These are phyloP conservation scores for Hirsutella thompsonii DNA, from an alignment of 2,329 filamentous ascomycete genomes.

Conservation along the genomic window DNA sequence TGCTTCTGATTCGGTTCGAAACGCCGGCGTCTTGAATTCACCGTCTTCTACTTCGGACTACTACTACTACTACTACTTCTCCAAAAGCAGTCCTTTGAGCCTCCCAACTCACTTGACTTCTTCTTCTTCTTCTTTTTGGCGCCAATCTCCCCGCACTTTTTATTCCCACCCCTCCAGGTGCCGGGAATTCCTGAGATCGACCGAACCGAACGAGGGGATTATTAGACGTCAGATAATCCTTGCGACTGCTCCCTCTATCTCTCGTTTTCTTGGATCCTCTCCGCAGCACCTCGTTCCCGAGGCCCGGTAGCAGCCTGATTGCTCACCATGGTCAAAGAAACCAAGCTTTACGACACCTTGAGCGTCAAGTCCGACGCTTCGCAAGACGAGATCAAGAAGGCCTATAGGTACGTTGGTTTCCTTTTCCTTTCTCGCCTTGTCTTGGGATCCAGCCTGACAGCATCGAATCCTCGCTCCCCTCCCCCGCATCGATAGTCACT, in stretches of 20 bases:
- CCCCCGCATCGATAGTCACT: neutral
- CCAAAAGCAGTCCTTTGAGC: no score
- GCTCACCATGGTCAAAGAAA: constrained; percentile 76
- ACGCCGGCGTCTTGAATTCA: no score
- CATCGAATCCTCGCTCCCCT: constrained; percentile 20
- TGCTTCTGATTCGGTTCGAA: no score
- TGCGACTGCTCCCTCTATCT: neutral
- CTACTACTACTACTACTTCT: neutral
- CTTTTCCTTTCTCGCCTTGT: neutral
- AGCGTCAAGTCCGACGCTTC: constrained; percentile 65
- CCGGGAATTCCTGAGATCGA: no score
- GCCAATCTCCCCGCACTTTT: neutral
- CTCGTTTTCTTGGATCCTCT: neutral
- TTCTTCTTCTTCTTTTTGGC: no score
- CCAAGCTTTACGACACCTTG: constrained; percentile 85
- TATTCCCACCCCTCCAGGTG: neutral
- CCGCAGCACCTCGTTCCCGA: neutral
- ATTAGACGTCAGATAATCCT: no score
- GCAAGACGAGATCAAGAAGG: constrained; percentile 96
- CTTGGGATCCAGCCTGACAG: neutral
- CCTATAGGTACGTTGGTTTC: constrained; percentile 54
- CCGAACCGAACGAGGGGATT: no score
- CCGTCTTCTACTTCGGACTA: neutral
- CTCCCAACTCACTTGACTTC: no score
- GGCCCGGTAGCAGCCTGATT: neutral